Evolutionary conservation across 768 basidiomycete genomes (phyloP).

Genomic region (Trametes cinnabarina): DNA sequence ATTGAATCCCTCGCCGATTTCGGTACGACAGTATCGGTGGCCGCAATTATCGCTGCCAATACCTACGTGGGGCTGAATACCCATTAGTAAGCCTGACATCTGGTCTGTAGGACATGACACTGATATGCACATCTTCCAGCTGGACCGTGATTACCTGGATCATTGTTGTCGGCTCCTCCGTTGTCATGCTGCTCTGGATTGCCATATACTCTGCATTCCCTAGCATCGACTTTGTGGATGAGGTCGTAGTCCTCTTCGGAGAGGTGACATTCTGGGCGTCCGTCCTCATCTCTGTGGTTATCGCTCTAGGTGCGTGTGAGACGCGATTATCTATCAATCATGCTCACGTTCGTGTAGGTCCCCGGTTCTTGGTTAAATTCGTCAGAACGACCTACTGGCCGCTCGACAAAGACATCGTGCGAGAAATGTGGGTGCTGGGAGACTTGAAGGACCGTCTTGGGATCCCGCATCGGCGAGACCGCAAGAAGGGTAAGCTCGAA

Average conservation of each 20-base stretch:
- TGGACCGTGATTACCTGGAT: slow-evolving; percentile 88
- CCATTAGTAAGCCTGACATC: slow-evolving; percentile 65
- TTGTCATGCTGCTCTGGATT: slow-evolving; percentile 87
- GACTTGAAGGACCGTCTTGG: slow-evolving; percentile 82
- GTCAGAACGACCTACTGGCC: slow-evolving; percentile 69
- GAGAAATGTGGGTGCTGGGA: slow-evolving; percentile 87
- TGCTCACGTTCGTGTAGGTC: too few relatives aligned
- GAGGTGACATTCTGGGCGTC: slow-evolving; percentile 84
- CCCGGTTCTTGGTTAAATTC: slow-evolving; percentile 79
- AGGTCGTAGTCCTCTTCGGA: slow-evolving; percentile 71
- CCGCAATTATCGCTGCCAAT: slow-evolving; percentile 87
- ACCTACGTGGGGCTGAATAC: slow-evolving; percentile 88
- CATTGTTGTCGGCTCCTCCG: slow-evolving; percentile 71
- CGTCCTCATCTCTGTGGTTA: slow-evolving; percentile 61
- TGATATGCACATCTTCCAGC: slow-evolving; percentile 35
- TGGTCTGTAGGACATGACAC: slow-evolving; percentile 7
- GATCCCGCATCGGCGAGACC: slow-evolving; percentile 56
- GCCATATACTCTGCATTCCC: slow-evolving; percentile 82
- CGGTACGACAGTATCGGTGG: slow-evolving; percentile 86
- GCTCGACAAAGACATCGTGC: slow-evolving; percentile 84
- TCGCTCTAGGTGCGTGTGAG: slow-evolving; percentile 66
- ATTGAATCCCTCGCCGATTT: slow-evolving; percentile 84
- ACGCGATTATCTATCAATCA: neutral
- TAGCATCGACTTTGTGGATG: slow-evolving; percentile 68
- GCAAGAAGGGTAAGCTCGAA: slow-evolving; percentile 49